A percentile compares a stretch with the other conserved stretches of the same genome.
Evolutionary conservation across 2,329 filamentous ascomycete genomes (phyloP).

Genomic region (Penicillium fuscoglaucum): DNA sequence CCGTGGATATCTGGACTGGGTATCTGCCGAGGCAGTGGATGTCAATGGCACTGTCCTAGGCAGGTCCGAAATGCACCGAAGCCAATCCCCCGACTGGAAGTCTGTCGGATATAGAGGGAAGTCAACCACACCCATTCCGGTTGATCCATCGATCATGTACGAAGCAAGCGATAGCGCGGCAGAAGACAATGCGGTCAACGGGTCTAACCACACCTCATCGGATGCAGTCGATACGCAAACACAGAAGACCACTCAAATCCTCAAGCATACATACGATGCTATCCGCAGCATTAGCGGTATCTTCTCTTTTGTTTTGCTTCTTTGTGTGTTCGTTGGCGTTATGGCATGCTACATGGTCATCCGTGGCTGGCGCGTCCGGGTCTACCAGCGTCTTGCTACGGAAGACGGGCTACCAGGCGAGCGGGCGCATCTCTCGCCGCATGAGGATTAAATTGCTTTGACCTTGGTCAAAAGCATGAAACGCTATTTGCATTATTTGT

Average conservation of each 20-base stretch:
- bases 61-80: conserved; percentile 21
- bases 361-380: conserved; percentile 27
- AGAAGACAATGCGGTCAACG: background rate
- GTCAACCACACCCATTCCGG: conserved; percentile 13
- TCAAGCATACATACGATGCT: conserved; percentile 18
- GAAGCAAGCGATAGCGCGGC: background rate
- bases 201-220: background rate
- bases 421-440: conserved; percentile 13
- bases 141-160: conserved; percentile 16
- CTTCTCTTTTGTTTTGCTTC: conserved; percentile 21
- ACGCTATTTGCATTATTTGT: conserved; percentile 8
- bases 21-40: conserved; percentile 23
- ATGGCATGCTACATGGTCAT: conserved; percentile 21
- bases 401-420: conserved; percentile 18
- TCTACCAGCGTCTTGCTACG: conserved; percentile 20
- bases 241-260: conserved; percentile 19
- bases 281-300: conserved; percentile 23
- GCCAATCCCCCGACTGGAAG: conserved; percentile 20
- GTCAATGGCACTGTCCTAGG: conserved; percentile 19
- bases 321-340: conserved; percentile 18
- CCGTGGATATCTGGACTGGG: conserved; percentile 25
- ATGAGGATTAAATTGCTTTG: conserved; percentile 13
- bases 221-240: conserved; percentile 17
- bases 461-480: background rate
- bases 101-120: conserved; percentile 19